phyloP scores from a whole-genome alignment of 164 flowering plant genomes.

The Piper longum region DNA sequence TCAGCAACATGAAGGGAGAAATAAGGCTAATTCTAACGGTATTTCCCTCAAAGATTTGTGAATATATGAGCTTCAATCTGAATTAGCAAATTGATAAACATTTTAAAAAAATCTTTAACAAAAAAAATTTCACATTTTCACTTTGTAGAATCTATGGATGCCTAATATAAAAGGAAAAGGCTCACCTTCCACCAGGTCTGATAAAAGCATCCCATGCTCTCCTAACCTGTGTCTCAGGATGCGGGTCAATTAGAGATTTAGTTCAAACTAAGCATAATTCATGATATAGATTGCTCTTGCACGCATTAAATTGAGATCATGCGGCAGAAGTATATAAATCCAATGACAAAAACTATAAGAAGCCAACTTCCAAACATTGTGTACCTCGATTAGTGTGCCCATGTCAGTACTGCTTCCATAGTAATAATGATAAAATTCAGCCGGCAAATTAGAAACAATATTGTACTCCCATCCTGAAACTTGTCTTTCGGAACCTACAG shows the following conservation, averaged over 20 bases:
- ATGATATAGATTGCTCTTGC: too few species aligned
- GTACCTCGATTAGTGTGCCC: conserved; percentile 94
- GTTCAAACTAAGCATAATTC: background rate
- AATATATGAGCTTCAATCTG: too few species aligned
- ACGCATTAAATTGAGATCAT: background rate
- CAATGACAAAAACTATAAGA: background rate
- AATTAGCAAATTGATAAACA: too few species aligned
- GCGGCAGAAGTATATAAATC: background rate
- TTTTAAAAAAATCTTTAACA: too few species aligned
- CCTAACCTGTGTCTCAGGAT: conserved; percentile 51
- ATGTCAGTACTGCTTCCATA: conserved; percentile 87
- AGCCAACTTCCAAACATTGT: background rate
- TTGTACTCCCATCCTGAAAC: conserved; percentile 30
- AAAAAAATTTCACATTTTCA: background rate
- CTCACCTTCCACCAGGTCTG: conserved; percentile 90
- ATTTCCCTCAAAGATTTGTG: too few species aligned
- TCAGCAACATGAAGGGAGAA: background rate
- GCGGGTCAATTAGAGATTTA: background rate
- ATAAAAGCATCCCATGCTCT: conserved; percentile 91
- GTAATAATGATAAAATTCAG: conserved; percentile 88
- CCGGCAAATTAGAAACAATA: conserved; percentile 45
- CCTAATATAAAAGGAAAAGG: background rate
- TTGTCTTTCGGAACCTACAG: conserved; percentile 18
- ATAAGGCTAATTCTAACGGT: too few species aligned
- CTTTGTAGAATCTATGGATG: too few species aligned